Evolutionary conservation across 1,284 basidiomycete genomes (phyloP).

Genomic region (Chalciporus sp.): DNA sequence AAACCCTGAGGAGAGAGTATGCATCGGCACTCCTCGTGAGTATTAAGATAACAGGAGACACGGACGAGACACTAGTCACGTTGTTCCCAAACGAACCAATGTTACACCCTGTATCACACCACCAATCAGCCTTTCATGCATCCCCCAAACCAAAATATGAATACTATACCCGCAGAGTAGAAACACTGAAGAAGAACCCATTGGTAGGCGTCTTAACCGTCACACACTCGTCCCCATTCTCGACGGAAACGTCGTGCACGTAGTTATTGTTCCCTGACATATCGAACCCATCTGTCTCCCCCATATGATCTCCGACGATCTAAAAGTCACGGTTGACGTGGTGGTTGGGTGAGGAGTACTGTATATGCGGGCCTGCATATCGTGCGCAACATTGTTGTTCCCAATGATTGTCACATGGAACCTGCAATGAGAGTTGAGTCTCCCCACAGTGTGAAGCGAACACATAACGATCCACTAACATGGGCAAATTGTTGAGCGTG

Average conservation of each 20-base stretch:
- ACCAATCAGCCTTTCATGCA: not conserved
- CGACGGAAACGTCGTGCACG: constrained; percentile 24
- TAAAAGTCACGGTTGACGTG: not conserved
- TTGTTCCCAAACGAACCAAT: constrained; percentile 15
- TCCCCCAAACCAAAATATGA: not conserved
- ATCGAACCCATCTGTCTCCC: constrained; percentile 16
- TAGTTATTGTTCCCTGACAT: constrained; percentile 15
- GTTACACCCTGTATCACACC: constrained; percentile 16
- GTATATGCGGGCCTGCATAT: constrained; percentile 19
- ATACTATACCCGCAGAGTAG: constrained; percentile 12
- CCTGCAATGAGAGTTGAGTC: constrained; percentile 1
- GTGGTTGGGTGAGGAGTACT: no score
- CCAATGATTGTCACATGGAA: constrained; percentile 15
- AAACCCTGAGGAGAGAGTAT: constrained; percentile 1
- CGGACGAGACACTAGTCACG: constrained; percentile 4
- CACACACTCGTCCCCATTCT: constrained; percentile 22
- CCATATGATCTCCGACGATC: constrained; percentile 21
- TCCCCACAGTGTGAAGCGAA: not conserved
- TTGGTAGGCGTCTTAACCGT: constrained; percentile 18
- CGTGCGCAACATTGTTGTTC: constrained; percentile 8
- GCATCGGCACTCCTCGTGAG: not conserved
- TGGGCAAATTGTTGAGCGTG: constrained; percentile 9
- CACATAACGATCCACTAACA: constrained; percentile 5
- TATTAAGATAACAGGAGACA: not conserved
- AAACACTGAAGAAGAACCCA: constrained; percentile 13